Conservation (phyloP, 2,329 filamentous ascomycete species). For the Didymella exigua region DNA sequence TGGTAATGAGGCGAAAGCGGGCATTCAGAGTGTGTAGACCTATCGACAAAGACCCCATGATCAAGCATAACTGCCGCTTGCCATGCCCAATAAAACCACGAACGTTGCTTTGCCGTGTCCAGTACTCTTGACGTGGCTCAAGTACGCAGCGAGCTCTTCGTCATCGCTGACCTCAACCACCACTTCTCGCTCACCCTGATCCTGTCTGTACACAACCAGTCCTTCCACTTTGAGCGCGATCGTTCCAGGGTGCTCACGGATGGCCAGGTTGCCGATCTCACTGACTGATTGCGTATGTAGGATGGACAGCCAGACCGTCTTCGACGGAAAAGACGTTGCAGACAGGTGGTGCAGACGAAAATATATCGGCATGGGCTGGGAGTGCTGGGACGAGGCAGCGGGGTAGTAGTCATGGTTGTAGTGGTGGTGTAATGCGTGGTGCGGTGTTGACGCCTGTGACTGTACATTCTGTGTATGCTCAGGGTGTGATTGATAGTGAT, state of each 20-base stretch:
- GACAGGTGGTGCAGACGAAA: slow-evolving; percentile 73
- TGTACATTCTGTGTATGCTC: slow-evolving; percentile 40
- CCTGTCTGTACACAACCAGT: slow-evolving; percentile 58
- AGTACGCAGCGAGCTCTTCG: slow-evolving; percentile 73
- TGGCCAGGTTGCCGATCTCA: slow-evolving; percentile 67
- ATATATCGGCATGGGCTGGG: slow-evolving; percentile 63
- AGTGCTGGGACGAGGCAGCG: slow-evolving; percentile 20
- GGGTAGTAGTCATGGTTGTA: slow-evolving; percentile 21
- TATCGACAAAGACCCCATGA: background rate
- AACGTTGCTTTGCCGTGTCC: slow-evolving; percentile 62
- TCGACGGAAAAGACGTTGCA: slow-evolving; percentile 55
- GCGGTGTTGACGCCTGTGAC: slow-evolving; percentile 29
- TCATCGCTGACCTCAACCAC: slow-evolving; percentile 71
- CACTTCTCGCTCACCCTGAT: slow-evolving; percentile 60
- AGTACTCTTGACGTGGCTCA: slow-evolving; percentile 61
- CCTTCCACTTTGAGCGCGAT: slow-evolving; percentile 68
- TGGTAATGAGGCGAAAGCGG: background rate
- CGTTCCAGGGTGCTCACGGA: slow-evolving; percentile 65
- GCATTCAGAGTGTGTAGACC: background rate
- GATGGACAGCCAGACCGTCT: slow-evolving; percentile 68
- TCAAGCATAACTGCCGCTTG: slow-evolving; percentile 14
- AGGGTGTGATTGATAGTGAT: slow-evolving; percentile 32
- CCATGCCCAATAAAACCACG: slow-evolving; percentile 45
- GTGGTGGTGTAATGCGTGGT: slow-evolving; percentile 38
- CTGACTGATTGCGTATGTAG: slow-evolving; percentile 63